phyloP scores from a whole-genome alignment of 2,329 filamentous ascomycete genomes.

The Colletotrichum sp. region DNA sequence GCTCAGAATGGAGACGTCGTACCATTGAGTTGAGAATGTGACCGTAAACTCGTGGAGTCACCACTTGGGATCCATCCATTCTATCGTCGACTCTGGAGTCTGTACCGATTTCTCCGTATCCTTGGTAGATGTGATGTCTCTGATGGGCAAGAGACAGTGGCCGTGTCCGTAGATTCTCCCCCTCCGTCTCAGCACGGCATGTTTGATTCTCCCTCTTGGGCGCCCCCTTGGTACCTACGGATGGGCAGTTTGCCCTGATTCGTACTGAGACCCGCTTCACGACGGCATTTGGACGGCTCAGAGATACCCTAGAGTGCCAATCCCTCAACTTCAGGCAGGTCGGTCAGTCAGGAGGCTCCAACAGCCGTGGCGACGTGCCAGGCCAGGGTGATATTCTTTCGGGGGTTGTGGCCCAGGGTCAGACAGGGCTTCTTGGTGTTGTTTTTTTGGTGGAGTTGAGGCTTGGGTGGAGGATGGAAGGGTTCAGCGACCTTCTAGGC shows the following conservation, averaged over 20 bases:
- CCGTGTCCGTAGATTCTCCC: background rate
- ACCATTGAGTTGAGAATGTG: background rate
- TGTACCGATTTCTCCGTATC: background rate
- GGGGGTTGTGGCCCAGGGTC: background rate
- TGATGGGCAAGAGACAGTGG: background rate
- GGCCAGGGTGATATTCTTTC: background rate
- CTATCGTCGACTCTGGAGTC: background rate
- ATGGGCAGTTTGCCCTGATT: background rate
- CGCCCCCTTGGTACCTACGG: background rate
- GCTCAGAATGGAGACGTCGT: background rate
- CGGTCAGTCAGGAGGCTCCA: background rate
- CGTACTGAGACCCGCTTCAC: background rate
- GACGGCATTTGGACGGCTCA: background rate
- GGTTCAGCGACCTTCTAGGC: conserved; percentile 3
- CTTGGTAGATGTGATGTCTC: background rate
- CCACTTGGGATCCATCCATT: background rate
- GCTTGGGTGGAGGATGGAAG: conserved; percentile 7
- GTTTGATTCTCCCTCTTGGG: background rate
- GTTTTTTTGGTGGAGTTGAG: conserved; percentile 11
- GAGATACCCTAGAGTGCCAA: background rate
- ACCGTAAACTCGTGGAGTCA: conserved; percentile 1
- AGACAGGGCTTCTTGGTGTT: background rate
- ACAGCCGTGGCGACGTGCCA: background rate
- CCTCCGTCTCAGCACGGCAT: background rate
- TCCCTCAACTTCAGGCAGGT: conserved; percentile 3